These are phyloP conservation scores for Chlamydomonas sp. DNA, from an alignment of 139 green algal species.

Conservation along the genomic window DNA sequence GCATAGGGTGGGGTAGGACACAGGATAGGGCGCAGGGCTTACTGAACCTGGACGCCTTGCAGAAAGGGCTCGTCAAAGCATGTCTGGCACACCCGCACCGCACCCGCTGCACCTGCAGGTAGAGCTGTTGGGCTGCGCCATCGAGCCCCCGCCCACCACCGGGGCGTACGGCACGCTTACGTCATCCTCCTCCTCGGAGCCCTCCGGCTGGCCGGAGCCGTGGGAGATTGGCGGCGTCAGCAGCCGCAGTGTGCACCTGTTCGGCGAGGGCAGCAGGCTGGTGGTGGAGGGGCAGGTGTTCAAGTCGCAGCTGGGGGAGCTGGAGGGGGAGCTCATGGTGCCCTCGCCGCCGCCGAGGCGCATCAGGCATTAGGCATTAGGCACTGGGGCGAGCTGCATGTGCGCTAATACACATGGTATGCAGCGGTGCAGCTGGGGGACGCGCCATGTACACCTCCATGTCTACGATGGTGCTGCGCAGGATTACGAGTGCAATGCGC, in stretches of 20 bases:
- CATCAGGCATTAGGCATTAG: too few species aligned
- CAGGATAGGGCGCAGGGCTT: too few species aligned
- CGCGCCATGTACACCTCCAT: too few species aligned
- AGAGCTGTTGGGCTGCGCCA: background rate
- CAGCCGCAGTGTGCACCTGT: constrained; percentile 17
- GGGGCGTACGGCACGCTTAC: background rate
- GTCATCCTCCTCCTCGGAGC: too few species aligned
- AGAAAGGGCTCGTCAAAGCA: background rate
- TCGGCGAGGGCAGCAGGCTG: background rate
- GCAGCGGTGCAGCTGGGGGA: too few species aligned
- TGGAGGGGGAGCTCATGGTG: background rate
- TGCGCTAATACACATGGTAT: too few species aligned
- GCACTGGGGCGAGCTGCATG: too few species aligned
- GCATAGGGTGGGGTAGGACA: too few species aligned
- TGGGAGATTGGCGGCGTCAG: constrained; percentile 1
- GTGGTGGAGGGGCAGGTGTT: constrained; percentile 15
- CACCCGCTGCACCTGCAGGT: background rate
- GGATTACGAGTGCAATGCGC: too few species aligned
- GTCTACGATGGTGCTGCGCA: too few species aligned
- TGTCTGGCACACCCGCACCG: too few species aligned
- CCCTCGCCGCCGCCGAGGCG: too few species aligned
- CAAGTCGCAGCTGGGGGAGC: background rate
- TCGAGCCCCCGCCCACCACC: background rate
- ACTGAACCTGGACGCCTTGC: background rate
- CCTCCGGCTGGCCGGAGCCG: background rate